Percentiles rank a stretch among this genome's conserved stretches.
Evolutionary conservation across 192 early-diverging fungal genomes (phyloP).

Genomic region (Coemansia sp.): DNA sequence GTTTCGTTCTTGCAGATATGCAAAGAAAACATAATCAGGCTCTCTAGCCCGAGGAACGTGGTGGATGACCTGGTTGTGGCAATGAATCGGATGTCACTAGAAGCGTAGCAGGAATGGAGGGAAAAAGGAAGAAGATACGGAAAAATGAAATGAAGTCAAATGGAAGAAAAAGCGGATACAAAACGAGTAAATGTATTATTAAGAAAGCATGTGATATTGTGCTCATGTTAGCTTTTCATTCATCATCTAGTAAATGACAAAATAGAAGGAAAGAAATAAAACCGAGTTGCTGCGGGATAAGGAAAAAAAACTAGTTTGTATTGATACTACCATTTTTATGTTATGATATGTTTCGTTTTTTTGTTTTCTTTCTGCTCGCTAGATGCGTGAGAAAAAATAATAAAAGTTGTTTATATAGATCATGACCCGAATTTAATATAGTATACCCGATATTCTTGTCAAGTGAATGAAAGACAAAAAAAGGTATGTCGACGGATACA

Average conservation of each 20-base stretch:
- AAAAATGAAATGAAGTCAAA: not conserved
- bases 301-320: too few relatives aligned
- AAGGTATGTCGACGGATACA: too few relatives aligned
- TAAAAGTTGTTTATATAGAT: not conserved
- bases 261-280: too few relatives aligned
- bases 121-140: not conserved
- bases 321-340: too few relatives aligned
- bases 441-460: too few relatives aligned
- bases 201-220: constrained; percentile 9
- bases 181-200: not conserved
- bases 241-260: not conserved
- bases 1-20: constrained; percentile 28
- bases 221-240: not conserved
- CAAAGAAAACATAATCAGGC: constrained; percentile 15
- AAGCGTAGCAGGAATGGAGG: not conserved
- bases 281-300: too few relatives aligned
- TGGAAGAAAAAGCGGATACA: too few relatives aligned
- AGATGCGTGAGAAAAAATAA: not conserved
- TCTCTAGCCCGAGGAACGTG: not conserved
- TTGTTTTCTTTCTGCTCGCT: not conserved
- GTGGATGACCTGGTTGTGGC: constrained; percentile 26
- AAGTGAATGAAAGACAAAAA: too few relatives aligned
- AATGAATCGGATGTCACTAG: constrained; percentile 28
- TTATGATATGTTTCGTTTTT: not conserved
- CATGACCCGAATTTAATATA: not conserved